Evolutionary conservation across 257 asterid species (phyloP).

Genomic region (Solanum phureja): DNA sequence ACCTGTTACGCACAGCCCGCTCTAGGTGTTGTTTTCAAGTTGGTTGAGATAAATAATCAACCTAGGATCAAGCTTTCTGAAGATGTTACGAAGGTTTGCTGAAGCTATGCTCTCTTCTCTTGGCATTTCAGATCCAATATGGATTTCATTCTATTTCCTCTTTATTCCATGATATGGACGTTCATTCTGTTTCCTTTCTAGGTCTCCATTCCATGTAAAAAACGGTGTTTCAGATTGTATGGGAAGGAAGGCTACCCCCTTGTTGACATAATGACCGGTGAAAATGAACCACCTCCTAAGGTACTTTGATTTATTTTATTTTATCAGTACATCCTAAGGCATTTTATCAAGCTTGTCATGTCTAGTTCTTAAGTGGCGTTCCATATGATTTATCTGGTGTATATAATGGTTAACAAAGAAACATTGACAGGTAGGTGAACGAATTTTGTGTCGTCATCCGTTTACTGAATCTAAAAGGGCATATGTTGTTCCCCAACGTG

Average conservation of each 20-base stretch:
- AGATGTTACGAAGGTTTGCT: constrained; percentile 85
- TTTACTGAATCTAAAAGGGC: constrained; percentile 91
- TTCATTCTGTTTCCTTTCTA: constrained; percentile 13
- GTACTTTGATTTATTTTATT: constrained; percentile 17
- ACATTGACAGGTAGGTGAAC: constrained; percentile 51
- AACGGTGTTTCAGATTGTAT: constrained; percentile 75
- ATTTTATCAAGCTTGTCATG: neutral
- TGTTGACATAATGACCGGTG: constrained; percentile 89
- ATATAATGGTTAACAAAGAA: neutral
- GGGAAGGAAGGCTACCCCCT: constrained; percentile 95
- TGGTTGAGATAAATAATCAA: constrained; percentile 88
- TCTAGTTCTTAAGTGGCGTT: neutral
- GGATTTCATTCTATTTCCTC: constrained; percentile 1
- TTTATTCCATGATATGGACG: neutral
- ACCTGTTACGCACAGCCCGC: constrained; percentile 98
- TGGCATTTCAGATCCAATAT: neutral
- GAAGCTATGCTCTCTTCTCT: neutral
- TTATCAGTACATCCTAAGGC: neutral
- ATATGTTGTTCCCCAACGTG: constrained; percentile 77
- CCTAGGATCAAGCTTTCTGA: constrained; percentile 97
- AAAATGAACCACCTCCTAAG: constrained; percentile 89
- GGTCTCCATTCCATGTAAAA: constrained; percentile 99
- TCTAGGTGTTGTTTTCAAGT: constrained; percentile 88
- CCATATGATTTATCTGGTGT: neutral
- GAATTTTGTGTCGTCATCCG: constrained; percentile 87